Evolutionary conservation across 2,329 filamentous ascomycete genomes (phyloP), one percentile per base, ranked within the genome.

Genomic region (Colletotrichum limetticola): DNA sequence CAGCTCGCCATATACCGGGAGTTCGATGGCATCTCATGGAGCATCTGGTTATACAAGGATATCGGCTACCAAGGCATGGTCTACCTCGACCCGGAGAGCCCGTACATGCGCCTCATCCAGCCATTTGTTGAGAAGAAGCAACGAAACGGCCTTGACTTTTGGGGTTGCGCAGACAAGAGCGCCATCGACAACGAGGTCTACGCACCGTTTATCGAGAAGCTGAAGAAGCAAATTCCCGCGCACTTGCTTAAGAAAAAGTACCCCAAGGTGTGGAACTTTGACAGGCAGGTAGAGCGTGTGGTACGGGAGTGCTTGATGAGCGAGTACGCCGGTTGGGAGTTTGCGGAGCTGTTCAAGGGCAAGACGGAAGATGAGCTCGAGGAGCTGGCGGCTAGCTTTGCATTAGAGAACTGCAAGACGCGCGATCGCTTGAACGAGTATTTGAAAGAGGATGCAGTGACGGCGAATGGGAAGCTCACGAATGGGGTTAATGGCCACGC

Each of bases 11-110:
- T 84, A 1, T 85, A 85, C 68, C 71, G 74, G 61, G 78, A 87
- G 62, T 49, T 49, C 24, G 66, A 59, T 0, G 83, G 83, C 8
- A 84, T 86, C 4, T 86, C 85, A 58, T 92, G 90, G 90, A 87
- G 82, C 16, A 92, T 92, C 76, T 90, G 88, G 88, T 79, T 88
- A 0, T 90, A 89, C 79, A 90, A 90, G 77, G 88, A 90, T 71
- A 85, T 90, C 52, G 87, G 88, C 0, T 83, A 87, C 57, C 87
- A 90, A 78, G 88, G 88, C 6, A 89, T 90, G 87, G 81, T 88
- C 0, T 86, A 88, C 72, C 81, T 86, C 0, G 81, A 82, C 42
- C 85, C 86, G 0, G 78, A 85, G 12, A 85, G 83, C 8, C 75
- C 82, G 2, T 90, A 88, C 80, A 89, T 89, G 78, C 82, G 82